Base-by-base conservation (phyloP, 305 asterid genomes). In the Solanum chacoense region DNA sequence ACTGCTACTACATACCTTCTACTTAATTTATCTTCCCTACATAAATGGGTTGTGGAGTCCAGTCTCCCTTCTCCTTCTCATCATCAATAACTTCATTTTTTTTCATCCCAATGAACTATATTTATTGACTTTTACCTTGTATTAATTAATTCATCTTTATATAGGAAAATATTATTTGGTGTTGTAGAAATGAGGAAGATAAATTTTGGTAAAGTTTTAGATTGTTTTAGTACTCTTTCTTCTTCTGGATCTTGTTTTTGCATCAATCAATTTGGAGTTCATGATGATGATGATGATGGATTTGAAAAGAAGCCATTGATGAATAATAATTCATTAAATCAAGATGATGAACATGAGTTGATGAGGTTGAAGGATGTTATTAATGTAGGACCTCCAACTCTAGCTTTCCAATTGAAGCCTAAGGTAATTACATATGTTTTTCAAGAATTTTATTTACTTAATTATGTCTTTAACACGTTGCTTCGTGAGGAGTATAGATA, bases 381-480 rank as follows among this genome's bases (percentile, higher is more conserved):
- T 75, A 8, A 80, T 42, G 94, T 93, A 45, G 93, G 91, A 42
- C 92, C 97, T 5, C 94, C 94, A 26, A 93, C 98, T 26, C 93
- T 96, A 84, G 96, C 98, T 76, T 92, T 94, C 86, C 98, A 94
- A 22, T 90, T 95, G 84, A 95, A 94, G 93, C 98, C 98, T 29
- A 94, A 96, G 98, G 88, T 85, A 67, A 55, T 20, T 55, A 55
- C 6, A 24, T 67, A 65, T 8, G 63, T 85, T 35, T 63, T 29
- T 16, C 38, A 31, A 29, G 37, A 84, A 50, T 35, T 34, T 35
- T 76, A 76, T 76, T 35, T 76, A 35, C 31, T 76, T 76, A 76
- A 76, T 76, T 76, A 76, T 76, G 31, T 76, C 84, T 76, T 75
- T 10, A 75, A 75, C 3, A 20, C 2, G 28, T 3, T 4, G 1